A percentile compares a stretch with the other conserved stretches of the same genome.
Conservation (phyloP, 306 rosid species). For the Benincasa hispida region DNA sequence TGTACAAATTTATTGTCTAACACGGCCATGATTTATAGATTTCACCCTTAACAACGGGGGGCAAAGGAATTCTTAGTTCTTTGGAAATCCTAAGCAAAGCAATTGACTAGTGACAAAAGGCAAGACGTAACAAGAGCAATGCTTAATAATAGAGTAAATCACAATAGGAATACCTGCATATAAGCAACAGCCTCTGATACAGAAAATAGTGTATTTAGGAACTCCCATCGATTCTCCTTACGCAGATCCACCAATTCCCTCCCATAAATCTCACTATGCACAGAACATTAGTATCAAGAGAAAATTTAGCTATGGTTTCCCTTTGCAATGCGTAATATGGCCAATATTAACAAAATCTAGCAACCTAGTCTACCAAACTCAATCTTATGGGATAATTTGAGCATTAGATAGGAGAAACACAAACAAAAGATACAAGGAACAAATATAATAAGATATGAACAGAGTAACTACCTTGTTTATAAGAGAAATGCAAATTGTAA, state of each 20-base stretch:
- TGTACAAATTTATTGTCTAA: neutral
- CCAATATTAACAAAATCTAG: neutral
- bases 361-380: neutral
- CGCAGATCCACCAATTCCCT: slow-evolving; percentile 97
- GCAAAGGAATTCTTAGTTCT: neutral
- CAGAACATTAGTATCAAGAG: slow-evolving; percentile 33
- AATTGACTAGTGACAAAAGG: neutral
- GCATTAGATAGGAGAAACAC: neutral
- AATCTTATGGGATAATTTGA: neutral
- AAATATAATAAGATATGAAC: neutral
- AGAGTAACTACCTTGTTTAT: neutral
- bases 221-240: slow-evolving; percentile 81
- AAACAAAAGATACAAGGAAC: neutral
- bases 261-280: slow-evolving; percentile 88
- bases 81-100: neutral
- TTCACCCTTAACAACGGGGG: neutral
- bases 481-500: neutral
- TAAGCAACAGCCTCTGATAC: slow-evolving; percentile 98
- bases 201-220: slow-evolving; percentile 87
- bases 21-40: neutral
- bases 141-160: neutral
- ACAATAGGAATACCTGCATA: slow-evolving; percentile 55
- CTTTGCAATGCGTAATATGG: neutral
- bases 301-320: slow-evolving; percentile 25
- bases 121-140: neutral